These are phyloP conservation scores for Trichocomaceae sp. DNA, from an alignment of 2,329 filamentous ascomycete species.

Conservation along the genomic window DNA sequence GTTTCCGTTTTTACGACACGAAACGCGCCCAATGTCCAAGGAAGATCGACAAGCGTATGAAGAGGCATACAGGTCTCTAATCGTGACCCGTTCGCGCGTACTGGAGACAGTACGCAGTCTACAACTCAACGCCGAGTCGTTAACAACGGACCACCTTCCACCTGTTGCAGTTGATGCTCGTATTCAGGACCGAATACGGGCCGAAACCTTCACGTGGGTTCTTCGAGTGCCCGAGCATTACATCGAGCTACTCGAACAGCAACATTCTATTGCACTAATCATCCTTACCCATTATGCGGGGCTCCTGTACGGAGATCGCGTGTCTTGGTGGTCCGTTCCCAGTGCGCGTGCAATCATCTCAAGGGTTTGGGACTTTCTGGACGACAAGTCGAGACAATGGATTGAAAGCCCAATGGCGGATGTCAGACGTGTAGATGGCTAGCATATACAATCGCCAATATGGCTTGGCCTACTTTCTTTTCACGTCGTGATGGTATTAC, in stretches of 20 bases:
- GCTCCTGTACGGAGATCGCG: slow-evolving; percentile 1
- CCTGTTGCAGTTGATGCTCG: neutral
- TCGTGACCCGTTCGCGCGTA: neutral
- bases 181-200: neutral
- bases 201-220: slow-evolving; percentile 11
- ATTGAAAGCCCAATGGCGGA: slow-evolving; percentile 11
- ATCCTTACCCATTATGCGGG: slow-evolving; percentile 12
- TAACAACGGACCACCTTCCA: neutral
- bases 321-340: slow-evolving; percentile 9
- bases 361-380: slow-evolving; percentile 7
- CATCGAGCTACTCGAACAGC: slow-evolving; percentile 12
- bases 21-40: neutral
- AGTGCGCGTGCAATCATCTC: slow-evolving; percentile 9
- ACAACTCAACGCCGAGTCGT: neutral
- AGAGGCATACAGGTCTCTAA: neutral
- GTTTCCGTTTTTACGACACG: neutral
- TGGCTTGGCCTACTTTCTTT: no score
- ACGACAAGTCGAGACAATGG: slow-evolving; percentile 9
- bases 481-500: no score
- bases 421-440: slow-evolving; percentile 2
- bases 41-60: slow-evolving; percentile 5
- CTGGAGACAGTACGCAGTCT: neutral
- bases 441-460: neutral
- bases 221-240: slow-evolving; percentile 1
- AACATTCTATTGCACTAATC: slow-evolving; percentile 11